Conservation (phyloP, 2,329 filamentous ascomycete genomes). For the Cadophora luteo-olivacea region DNA sequence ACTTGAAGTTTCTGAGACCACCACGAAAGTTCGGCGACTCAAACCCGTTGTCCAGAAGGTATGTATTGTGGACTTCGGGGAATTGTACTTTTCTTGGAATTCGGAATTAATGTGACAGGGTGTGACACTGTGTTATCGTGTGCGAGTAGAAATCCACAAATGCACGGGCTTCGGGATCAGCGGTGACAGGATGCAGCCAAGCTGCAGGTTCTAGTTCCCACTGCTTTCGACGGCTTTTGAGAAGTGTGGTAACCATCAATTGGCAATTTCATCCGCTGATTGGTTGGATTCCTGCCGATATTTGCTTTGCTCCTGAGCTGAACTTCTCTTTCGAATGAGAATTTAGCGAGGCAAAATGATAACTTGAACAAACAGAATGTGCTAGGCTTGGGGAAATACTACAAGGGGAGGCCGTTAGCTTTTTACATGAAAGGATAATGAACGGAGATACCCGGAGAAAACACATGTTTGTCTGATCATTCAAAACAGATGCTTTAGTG, state of each 20-base stretch:
- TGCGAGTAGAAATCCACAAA: background rate
- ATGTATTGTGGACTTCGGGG: background rate
- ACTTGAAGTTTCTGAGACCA: background rate
- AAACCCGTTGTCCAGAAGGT: background rate
- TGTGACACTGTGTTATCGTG: slow-evolving; percentile 10
- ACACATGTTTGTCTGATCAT: too few species aligned
- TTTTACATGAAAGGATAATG: too few species aligned
- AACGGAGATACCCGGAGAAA: too few species aligned
- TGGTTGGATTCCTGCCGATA: background rate
- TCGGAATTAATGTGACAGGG: background rate
- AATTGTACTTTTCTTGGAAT: slow-evolving; percentile 7
- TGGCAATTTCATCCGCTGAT: background rate
- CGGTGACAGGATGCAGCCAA: slow-evolving; percentile 5
- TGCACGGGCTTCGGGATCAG: slow-evolving; percentile 5
- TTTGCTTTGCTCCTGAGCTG: background rate
- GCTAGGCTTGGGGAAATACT: background rate
- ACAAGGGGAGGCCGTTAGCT: too few species aligned
- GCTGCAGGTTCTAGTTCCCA: background rate
- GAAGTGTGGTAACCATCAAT: background rate
- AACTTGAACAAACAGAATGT: background rate
- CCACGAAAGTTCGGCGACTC: background rate
- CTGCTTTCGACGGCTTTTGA: too few species aligned
- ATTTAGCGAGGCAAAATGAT: background rate
- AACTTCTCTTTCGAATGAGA: background rate
- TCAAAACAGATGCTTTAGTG: too few species aligned